Evolutionary conservation across 2,329 filamentous ascomycete species (phyloP).

Genomic region (Biscogniauxia marginata): DNA sequence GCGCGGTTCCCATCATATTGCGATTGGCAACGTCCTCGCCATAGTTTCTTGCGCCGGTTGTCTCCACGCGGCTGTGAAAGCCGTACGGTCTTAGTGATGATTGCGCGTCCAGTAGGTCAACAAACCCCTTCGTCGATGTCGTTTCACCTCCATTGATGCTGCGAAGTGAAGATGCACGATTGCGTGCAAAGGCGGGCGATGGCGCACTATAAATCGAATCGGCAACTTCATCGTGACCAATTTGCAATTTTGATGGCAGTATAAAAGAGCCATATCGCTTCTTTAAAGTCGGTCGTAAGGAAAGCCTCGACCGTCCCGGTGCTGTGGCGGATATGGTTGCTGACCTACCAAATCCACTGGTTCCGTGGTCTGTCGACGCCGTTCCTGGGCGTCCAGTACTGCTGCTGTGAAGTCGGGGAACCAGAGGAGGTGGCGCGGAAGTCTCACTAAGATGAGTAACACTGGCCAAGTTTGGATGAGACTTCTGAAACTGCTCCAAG

Average conservation of each 20-base stretch:
- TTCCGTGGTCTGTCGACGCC: conserved; percentile 26
- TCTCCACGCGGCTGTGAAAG: conserved; percentile 48
- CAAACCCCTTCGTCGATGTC: conserved; percentile 31
- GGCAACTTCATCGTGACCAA: conserved; percentile 3
- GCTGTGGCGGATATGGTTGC: conserved; percentile 14
- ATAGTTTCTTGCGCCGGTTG: conserved; percentile 52
- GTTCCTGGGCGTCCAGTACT: conserved; percentile 37
- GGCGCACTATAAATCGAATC: conserved; percentile 19
- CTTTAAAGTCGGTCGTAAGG: conserved; percentile 15
- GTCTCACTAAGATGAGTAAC: conserved; percentile 20
- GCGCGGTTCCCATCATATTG: conserved; percentile 46
- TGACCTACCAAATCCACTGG: conserved; percentile 8
- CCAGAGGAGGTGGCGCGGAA: conserved; percentile 30
- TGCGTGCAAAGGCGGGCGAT: conserved; percentile 24
- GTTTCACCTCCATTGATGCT: conserved; percentile 25
- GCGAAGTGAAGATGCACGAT: conserved; percentile 33
- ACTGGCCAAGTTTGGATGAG: conserved; percentile 30
- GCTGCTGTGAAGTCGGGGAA: conserved; percentile 31
- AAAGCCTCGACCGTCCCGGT: conserved; percentile 8
- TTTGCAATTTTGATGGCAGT: conserved; percentile 24
- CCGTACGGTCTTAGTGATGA: conserved; percentile 49
- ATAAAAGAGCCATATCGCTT: conserved; percentile 29
- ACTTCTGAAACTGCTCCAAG: conserved; percentile 36
- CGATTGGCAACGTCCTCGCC: conserved; percentile 66
- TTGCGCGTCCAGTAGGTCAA: conserved; percentile 60